Evolutionary conservation across 768 basidiomycete genomes (phyloP), one percentile per base, ranked within the genome.

Genomic region (Suillus luteus): DNA sequence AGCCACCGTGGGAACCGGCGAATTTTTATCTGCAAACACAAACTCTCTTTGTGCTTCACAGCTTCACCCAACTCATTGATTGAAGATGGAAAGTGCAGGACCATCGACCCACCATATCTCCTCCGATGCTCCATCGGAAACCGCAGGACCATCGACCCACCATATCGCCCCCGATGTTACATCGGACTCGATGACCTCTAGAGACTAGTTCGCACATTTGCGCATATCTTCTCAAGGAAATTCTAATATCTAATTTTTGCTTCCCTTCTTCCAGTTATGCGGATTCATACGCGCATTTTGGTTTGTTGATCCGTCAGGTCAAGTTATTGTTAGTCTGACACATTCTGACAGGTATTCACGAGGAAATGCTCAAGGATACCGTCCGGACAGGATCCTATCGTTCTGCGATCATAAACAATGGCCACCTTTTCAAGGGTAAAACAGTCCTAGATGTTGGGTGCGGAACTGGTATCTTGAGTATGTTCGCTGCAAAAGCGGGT

Each of bases 361-460:
- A 99, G 80, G 97, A 99, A 81, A 99, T 99, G 97, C 80, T 99
- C 77, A 99, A 99, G 79, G 97, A 99, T 79, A 79, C 82, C 44
- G 95, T 99, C 68, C 90, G 97, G 66, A 99, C 97, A 52, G 88
- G 94, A 40, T 93, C 95, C 49, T 99, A 99, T 85, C 90, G 93
- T 68, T 84, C 88, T 64, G 94, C 96, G 66, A 99, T 99, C 82
- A 78, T 95, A 76, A 90, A 96, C 82, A 99, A 98, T 77, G 81
- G 85, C 11, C 95, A 98, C 77, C 80, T 99, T 52, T 99, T 99
- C 88, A 91, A 94, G 79, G 96, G 86, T 74, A 99, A 98, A 82
- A 92, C 90, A 41, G 97, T 99, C 3, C 84, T 99, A 59, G 97
- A 99, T 75, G 97, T 99, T 68, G 97, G 97, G 49, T 99, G 97